These are phyloP conservation scores for Crithidia brevicula DNA, from an alignment of 208 protist genomes.

Conservation along the genomic window DNA sequence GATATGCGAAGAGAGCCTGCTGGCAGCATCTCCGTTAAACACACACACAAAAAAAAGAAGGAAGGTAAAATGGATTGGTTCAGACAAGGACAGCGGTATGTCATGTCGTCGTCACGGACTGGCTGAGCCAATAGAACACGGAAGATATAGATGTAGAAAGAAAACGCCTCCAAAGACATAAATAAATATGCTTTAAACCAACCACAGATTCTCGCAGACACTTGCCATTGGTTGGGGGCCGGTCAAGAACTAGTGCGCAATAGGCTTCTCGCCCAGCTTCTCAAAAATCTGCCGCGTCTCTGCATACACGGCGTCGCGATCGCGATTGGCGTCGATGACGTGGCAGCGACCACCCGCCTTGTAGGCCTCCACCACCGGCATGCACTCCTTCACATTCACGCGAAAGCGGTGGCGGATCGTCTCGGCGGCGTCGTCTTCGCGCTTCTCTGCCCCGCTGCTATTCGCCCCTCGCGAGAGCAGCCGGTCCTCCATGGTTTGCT, in stretches of 20 bases:
- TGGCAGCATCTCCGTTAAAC: too few relatives aligned
- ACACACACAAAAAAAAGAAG: too few relatives aligned
- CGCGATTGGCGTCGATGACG: slow-evolving; percentile 69
- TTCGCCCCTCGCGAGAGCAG: slow-evolving; percentile 52
- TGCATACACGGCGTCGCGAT: slow-evolving; percentile 69
- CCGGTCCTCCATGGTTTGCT: slow-evolving; percentile 75
- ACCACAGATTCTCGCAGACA: too few relatives aligned
- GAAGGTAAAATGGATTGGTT: too few relatives aligned
- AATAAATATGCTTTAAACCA: too few relatives aligned
- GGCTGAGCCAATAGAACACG: too few relatives aligned
- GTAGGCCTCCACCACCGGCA: slow-evolving; percentile 88
- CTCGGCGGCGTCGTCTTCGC: slow-evolving; percentile 84
- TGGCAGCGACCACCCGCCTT: slow-evolving; percentile 58
- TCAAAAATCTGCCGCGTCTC: slow-evolving; percentile 54
- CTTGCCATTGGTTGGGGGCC: too few relatives aligned
- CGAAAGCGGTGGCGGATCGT: slow-evolving; percentile 76
- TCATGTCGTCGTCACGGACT: too few relatives aligned
- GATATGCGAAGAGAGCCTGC: too few relatives aligned
- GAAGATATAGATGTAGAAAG: too few relatives aligned
- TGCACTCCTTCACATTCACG: slow-evolving; percentile 78
- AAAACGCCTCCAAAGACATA: too few relatives aligned
- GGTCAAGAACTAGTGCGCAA: slow-evolving; percentile 26
- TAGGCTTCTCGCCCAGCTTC: slow-evolving; percentile 26
- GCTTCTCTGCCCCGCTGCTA: slow-evolving; percentile 32
- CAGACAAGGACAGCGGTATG: too few relatives aligned